Base-by-base conservation (phyloP, 495 filamentous ascomycete genomes). In the Articulospora tetracladia region DNA sequence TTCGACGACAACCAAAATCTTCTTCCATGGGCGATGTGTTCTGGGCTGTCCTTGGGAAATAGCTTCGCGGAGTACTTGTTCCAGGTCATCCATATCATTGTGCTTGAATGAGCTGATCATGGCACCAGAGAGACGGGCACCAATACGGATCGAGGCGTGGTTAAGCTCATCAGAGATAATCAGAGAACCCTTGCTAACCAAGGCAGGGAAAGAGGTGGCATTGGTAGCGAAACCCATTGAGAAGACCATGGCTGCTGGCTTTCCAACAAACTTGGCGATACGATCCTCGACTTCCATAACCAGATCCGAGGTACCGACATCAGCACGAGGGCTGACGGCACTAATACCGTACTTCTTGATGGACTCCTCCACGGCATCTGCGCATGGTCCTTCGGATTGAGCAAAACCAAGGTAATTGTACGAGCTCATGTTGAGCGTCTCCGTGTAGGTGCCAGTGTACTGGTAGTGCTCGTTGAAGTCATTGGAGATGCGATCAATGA, bases 381-480 rank as follows among this genome's bases (percentile, higher is more conserved):
- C 95, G 72, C 95, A 98, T 36, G 93, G 93, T 17, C 94, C 94
- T 68, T 97, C 92, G 0, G 94, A 98, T 73, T 98, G 95, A 58
- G 94, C 94, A 69, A 98, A 98, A 26, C 94, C 94, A 7, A 98
- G 89, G 66, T 98, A 98, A 69, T 98, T 98, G 81, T 98, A 98
- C 3, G 94, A 98, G 76, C 92, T 97, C 86, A 98, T 85, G 72
- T 98, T 98, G 58, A 98, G 75, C 0, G 94, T 97, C 70, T 98
- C 91, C n/a, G 94, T 98, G 51, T 83, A 85, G 32, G 91, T 95
- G 36, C 95, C 95, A 11, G 87, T 92, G 66, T 90, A 81, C 66
- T 90, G 83, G 77, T 96, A 98, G 65, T 85, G 83, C 64, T 86
- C 80, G 72, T 98, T 98, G 76, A 91, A 87, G 68, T 98, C 90